Evolutionary conservation across 2,329 filamentous ascomycete species (phyloP), one percentile per base, ranked within the genome.

Genomic region (Davidsoniella eucalypti): DNA sequence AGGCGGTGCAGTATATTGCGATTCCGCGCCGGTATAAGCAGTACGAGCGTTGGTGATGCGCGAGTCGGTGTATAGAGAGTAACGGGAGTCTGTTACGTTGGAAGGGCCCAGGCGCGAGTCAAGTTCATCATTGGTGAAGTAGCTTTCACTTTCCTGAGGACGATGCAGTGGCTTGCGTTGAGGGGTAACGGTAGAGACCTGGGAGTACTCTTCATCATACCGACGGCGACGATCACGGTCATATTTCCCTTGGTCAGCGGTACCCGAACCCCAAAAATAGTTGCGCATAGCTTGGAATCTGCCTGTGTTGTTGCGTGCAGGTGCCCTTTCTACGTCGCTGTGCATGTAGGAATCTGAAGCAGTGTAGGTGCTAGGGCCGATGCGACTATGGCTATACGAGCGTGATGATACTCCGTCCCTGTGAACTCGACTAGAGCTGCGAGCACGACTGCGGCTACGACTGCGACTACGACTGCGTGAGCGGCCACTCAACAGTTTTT

Each of bases 271-370:
- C 73, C 79, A 16, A 82, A 82, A 1, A 81, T 61, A 4, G 73
- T 67, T 0, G 77, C 81, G 12, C 76, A 80, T 18, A 76, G 21
- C 21, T 67, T 43, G 74, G 72, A 12, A 82, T 48, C 73, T 75
- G 57, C 66, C 29, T 9, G 29, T 33, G 61, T 68, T 21, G 65
- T 25, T 56, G 45, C 43, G 58, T 51, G 56, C 49, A 61, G 55
- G 38, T 23, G 56, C 56, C 6, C 56, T 23, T 23, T 5, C 21
- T 23, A 23, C 52, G n/a, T 78, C 72, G 0, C 73, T 74, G 52
- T 74, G 73, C 60, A 87, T 85, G 56, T 87, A 81, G 38, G 82
- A 74, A 33, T 73, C 67, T 17, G 68, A 64, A 55, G 78, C 80
- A 4, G 76, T 80, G 2, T 61, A 68, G 29, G 67, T 65, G 40